Base-by-base conservation (phyloP, 2,329 filamentous ascomycete species). In the Pestalotiopsis sp. region DNA sequence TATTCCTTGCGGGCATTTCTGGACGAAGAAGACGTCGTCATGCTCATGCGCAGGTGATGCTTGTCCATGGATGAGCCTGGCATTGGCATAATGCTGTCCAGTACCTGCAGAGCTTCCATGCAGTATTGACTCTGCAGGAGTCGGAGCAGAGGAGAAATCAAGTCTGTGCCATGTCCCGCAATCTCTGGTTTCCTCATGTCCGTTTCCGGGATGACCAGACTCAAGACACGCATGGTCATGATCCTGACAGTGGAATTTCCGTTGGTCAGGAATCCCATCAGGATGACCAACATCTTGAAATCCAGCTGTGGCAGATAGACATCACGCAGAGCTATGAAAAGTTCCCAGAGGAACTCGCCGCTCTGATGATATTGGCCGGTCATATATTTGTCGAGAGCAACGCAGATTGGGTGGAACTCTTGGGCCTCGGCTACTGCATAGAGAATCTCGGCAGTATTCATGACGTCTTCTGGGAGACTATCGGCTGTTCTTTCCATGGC, bases 41-140 rank as follows among this genome's bases (percentile, higher is more conserved):
- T 98, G 80, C 95, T 98, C 97, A 99, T 99, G 52, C 96, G 90
- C 69, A 99, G 84, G 77, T 98, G 94, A 74, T 98, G 94, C 74
- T 93, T 94, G 79, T 98, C 96, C 87, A 97, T 94, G 1, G 95
- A 92, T 39, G 93, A 94, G 4, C 94, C 93, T 0, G 94, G 94
- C 84, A 98, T 95, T 36, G 93, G 94, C 88, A 98, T 97, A 74
- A 98, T 96, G 72, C 95, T 93, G 79, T 99, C 96, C 69, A 99
- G 84, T 1, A 99, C 95, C 72, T 94, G 90, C 11, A 99, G 84
- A 12, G 96, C 96, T 76, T 97, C 92, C 79, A 96, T 94, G 78
- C 95, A 98, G 75, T 95, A 95, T 70, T 97, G 94, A 1, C 95
- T 98, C 78, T 98, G 95, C 52, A 99, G 82, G 23, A 99, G 86